Base-by-base conservation (phyloP, 164 flowering plant genomes). In the Umbilicus rupestris region DNA sequence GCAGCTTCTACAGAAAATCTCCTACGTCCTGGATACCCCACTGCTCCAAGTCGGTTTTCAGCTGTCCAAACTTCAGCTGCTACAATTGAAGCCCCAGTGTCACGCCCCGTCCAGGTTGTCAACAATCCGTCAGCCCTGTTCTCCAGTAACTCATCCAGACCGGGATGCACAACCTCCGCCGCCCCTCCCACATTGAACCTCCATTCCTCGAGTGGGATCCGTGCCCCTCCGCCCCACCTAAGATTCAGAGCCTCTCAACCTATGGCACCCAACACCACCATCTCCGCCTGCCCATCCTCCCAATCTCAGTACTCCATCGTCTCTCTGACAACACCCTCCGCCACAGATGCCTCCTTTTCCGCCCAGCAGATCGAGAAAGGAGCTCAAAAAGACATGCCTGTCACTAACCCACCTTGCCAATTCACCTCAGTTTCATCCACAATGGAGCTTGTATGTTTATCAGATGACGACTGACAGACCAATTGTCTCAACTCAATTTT, bases 171-270 rank as follows among this genome's bases (percentile, higher is more conserved):
- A 9, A 65, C 71, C 71, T 44, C 75, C 22, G 26, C 68, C 26
- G 37, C 74, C n/a, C 71, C 74, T 42, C 50, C 86, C 8, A 19
- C 69, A 0, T 67, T 69, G 45, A 78, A 63, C 58, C 73, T 59
- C 49, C 83, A 72, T 68, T 66, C 62, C 16, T 73, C 72, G 16
- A 64, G 74, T 73, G 87, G 75, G 62, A 63, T 75, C 26, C 81
- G 83, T 30, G 74, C 83, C 8, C 84, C 83, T 1, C 80, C 90
- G 11, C 90, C 93, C 17, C 88, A 87, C 69, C 71, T 84, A 5
- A 87, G 71, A 74, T 65, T 33, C 12, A 46, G 62, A 12, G n/a
- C 74, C 37, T 66, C 62, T 41, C 68, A 69, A 8, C 60, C 63
- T 64, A 66, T 46, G n/a, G 20, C 75, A 16, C 68, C 74, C 2